Conservation (phyloP, 371 early-diverging fungal genomes). For the Choanephora cucurbitarum region DNA sequence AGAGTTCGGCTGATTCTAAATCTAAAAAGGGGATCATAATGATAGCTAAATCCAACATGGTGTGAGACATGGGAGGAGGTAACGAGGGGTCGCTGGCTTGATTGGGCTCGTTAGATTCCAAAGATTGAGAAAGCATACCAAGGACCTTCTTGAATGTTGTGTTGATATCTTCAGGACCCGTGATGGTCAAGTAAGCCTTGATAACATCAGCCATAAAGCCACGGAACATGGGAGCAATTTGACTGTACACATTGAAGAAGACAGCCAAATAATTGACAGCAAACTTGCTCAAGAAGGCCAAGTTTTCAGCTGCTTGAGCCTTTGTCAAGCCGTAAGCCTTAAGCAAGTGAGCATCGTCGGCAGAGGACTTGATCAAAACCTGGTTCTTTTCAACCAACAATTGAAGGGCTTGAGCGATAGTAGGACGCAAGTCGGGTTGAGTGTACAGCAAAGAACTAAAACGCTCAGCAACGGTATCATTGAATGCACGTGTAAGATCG, state of each 20-base stretch:
- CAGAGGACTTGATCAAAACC: slow-evolving; percentile 45
- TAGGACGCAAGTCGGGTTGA: slow-evolving; percentile 77
- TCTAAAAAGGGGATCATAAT: slow-evolving; percentile 77
- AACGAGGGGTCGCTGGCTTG: slow-evolving; percentile 37
- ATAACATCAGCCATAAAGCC: slow-evolving; percentile 76
- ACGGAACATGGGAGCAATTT: slow-evolving; percentile 66
- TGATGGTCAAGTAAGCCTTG: slow-evolving; percentile 65
- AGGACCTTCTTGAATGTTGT: slow-evolving; percentile 67
- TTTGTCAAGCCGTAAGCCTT: slow-evolving; percentile 59
- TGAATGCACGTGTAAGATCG: slow-evolving; percentile 67
- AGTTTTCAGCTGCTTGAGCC: slow-evolving; percentile 59
- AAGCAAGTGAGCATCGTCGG: slow-evolving; percentile 52
- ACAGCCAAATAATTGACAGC: slow-evolving; percentile 76
- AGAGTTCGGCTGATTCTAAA: slow-evolving; percentile 50
- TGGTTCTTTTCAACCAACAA: slow-evolving; percentile 74
- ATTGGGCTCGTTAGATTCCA: slow-evolving; percentile 37
- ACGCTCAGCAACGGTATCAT: slow-evolving; percentile 66
- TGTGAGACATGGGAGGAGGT: slow-evolving; percentile 71
- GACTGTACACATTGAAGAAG: slow-evolving; percentile 83
- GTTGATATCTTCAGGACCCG: slow-evolving; percentile 58
- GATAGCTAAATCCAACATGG: slow-evolving; percentile 76
- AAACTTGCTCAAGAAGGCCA: slow-evolving; percentile 65
- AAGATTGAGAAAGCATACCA: slow-evolving; percentile 63
- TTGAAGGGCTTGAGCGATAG: slow-evolving; percentile 76
- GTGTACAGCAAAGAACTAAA: slow-evolving; percentile 69